A percentile compares a stretch with the other conserved stretches of the same genome.
phyloP scores from a whole-genome alignment of 768 basidiomycete genomes.

The Amanita fuliginea region DNA sequence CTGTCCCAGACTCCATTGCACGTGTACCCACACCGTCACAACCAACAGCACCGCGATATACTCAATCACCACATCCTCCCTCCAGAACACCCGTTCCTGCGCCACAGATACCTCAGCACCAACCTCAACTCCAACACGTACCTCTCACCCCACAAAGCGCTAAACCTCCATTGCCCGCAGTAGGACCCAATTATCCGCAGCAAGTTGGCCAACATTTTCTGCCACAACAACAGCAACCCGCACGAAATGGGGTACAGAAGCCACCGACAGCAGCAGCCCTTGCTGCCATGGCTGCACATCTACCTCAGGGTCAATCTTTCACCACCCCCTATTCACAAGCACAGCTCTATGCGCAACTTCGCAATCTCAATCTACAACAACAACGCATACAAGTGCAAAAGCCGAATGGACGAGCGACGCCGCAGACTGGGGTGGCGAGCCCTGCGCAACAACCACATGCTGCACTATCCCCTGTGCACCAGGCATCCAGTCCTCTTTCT shows the following conservation, averaged over 20 bases:
- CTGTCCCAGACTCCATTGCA: background rate
- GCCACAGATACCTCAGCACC: conserved; percentile 11
- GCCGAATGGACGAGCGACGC: conserved; percentile 3
- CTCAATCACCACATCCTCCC: conserved; percentile 11
- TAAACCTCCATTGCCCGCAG: conserved; percentile 5
- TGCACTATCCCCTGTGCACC: conserved; percentile 2
- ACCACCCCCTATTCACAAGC: background rate
- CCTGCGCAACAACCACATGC: conserved; percentile 2
- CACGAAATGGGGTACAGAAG: conserved; percentile 4
- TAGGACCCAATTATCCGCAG: conserved; percentile 4
- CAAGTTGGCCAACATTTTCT: conserved; percentile 8
- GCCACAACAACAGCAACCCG: conserved; percentile 1
- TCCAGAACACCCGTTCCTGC: conserved; percentile 13
- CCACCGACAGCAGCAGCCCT: background rate
- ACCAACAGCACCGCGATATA: conserved; percentile 2
- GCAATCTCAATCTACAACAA: conserved; percentile 1
- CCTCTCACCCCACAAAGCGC: conserved; percentile 2
- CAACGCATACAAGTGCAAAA: conserved; percentile 3
- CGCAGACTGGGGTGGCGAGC: conserved; percentile 2
- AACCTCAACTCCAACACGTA: background rate
- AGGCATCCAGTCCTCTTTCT: conserved; percentile 1
- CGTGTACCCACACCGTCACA: conserved; percentile 5
- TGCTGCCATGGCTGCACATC: background rate
- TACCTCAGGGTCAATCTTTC: background rate
- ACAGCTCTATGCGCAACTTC: background rate